Evolutionary conservation across 164 flowering plant genomes (phyloP), one percentile per base, ranked within the genome.

Genomic region (Dillenia turbinata): DNA sequence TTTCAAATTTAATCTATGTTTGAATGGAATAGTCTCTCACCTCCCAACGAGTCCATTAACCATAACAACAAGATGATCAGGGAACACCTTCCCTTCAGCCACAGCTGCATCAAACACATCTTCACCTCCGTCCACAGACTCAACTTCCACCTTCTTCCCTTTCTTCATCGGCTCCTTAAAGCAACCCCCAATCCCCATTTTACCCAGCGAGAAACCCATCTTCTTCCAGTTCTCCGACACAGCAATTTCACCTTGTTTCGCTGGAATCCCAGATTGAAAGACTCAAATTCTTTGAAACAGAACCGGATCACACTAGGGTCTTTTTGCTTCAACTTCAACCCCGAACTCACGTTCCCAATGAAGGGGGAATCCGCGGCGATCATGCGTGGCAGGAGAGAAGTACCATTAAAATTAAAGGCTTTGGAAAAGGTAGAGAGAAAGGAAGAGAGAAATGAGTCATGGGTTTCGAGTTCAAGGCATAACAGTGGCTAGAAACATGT

Each of bases 21-120:
- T 33, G 40, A 33, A 33, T 33, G 40, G 40, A 33, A 33, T 33
- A 33, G 40, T 33, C 6, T 33, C 8, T 12, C 60, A 93, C 98
- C 98, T 93, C 49, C 98, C 98, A 67, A 84, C 62, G 24, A 93
- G 70, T 17, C 98, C 98, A 76, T 93, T 84, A 52, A 93, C 96
- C 97, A 90, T 93, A 59, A 93, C 63, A 11, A 93, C 91, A 53
- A 93, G 92, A 66, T 93, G 98, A 17, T 85, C 84, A 0, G 90
- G 88, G 3, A 52, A 66, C 11, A 51, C 63, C 51, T 56, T 62
- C 22, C 70, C 65, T 49, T 67, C 66, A 10, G 63, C 72, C 10
- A 59, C 66, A 7, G 69, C 76, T 24, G 67, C 60, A 60, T 75
- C 76, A 62, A 78, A 66, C 3, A 81, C 62, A 55, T 85, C 88